phyloP scores from a whole-genome alignment of 495 filamentous ascomycete genomes.

The Aspergillus affinis region DNA sequence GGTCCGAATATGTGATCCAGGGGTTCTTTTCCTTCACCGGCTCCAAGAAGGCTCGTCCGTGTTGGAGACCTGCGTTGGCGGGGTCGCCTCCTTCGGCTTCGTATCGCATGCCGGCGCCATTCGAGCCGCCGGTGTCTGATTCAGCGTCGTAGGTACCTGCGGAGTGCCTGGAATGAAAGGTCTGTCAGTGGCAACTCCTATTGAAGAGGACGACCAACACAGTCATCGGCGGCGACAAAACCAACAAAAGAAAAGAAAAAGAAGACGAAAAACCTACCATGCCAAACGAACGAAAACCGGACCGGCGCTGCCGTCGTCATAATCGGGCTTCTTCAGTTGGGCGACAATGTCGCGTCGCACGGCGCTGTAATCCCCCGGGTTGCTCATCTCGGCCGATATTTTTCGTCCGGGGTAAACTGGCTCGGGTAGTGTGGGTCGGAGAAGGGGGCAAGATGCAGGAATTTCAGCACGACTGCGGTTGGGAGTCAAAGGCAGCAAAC shows the following conservation, averaged over 20 bases:
- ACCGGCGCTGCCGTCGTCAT: conserved; percentile 63
- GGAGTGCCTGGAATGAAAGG: conserved; percentile 47
- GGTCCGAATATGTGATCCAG: conserved; percentile 64
- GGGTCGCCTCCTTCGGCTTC: conserved; percentile 64
- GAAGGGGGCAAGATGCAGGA: conserved; percentile 1
- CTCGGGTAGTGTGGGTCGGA: conserved; percentile 4
- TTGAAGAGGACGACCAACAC: conserved; percentile 3
- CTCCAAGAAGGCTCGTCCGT: conserved; percentile 62
- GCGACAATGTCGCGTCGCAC: conserved; percentile 55
- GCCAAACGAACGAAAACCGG: conserved; percentile 62
- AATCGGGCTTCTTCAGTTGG: conserved; percentile 56
- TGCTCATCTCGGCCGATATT: conserved; percentile 44
- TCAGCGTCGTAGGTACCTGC: conserved; percentile 59
- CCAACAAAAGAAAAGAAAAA: conserved; percentile 6
- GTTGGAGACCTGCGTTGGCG: conserved; percentile 61
- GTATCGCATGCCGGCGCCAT: conserved; percentile 65
- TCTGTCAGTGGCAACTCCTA: conserved; percentile 12
- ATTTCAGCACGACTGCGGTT: not conserved
- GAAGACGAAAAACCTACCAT: conserved; percentile 42
- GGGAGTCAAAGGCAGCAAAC: conserved; percentile 2
- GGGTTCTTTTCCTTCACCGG: conserved; percentile 55
- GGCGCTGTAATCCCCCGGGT: conserved; percentile 47
- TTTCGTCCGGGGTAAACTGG: conserved; percentile 21
- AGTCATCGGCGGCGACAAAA: conserved; percentile 14
- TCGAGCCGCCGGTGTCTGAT: conserved; percentile 60